Evolutionary conservation across 257 asterid genomes (phyloP).

Genomic region (Solanum peruvianum): DNA sequence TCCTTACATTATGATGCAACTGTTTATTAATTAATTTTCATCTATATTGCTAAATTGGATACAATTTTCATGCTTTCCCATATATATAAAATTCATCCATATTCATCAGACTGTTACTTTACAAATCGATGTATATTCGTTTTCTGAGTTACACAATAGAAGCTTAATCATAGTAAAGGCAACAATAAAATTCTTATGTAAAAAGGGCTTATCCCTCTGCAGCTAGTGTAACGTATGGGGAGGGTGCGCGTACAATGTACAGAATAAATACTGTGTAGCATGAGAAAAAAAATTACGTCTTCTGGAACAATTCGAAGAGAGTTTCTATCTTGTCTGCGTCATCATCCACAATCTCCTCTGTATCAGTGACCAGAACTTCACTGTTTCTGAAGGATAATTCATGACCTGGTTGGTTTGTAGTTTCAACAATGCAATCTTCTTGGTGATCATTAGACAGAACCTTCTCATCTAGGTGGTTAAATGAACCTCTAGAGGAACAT

Average conservation of each 20-base stretch:
- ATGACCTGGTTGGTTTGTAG: slow-evolving; percentile 1
- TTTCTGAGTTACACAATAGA: neutral
- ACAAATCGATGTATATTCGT: neutral
- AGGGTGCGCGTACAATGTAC: neutral
- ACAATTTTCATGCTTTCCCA: neutral
- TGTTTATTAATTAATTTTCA: neutral
- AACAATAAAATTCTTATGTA: neutral
- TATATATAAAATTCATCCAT: neutral
- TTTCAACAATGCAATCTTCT: slow-evolving; percentile 7
- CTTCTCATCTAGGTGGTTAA: slow-evolving; percentile 16
- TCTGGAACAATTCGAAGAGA: slow-evolving; percentile 41
- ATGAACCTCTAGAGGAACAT: slow-evolving; percentile 42
- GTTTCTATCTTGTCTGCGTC: slow-evolving; percentile 20
- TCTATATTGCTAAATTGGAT: neutral
- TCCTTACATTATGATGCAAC: neutral
- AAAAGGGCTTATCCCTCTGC: neutral
- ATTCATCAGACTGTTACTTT: neutral
- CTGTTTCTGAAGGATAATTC: slow-evolving; percentile 18
- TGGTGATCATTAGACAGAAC: slow-evolving; percentile 4
- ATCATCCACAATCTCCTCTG: slow-evolving; percentile 10
- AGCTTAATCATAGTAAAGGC: neutral
- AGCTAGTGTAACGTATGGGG: neutral
- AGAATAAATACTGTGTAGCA: neutral
- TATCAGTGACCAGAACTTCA: slow-evolving; percentile 1
- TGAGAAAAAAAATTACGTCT: slow-evolving; percentile 13